phyloP scores from a whole-genome alignment of 495 filamentous ascomycete genomes.

The Niebla homalea region DNA sequence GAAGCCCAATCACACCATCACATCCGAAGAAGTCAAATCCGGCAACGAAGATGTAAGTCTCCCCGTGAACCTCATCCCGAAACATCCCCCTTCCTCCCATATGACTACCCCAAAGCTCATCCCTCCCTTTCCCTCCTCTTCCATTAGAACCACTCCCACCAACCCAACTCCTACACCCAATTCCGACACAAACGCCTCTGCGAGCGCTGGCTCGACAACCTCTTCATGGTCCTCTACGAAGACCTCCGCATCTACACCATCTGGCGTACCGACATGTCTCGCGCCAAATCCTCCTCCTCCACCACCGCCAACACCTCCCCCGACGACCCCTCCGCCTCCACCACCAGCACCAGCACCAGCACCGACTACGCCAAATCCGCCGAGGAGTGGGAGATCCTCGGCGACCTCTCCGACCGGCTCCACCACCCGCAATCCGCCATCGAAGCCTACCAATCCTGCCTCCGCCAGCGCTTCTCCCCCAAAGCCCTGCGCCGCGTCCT shows the following conservation, averaged over 20 bases:
- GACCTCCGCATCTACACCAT: slow-evolving; percentile 97
- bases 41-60: slow-evolving; percentile 62
- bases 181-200: slow-evolving; percentile 95
- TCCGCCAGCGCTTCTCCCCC: slow-evolving; percentile 72
- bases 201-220: slow-evolving; percentile 93
- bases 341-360: slow-evolving; percentile 76
- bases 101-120: too few relatives aligned
- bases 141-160: slow-evolving; percentile 16
- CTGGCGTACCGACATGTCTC: slow-evolving; percentile 94
- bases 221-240: slow-evolving; percentile 99
- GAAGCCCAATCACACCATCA: slow-evolving; percentile 69
- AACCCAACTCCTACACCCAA: slow-evolving; percentile 42
- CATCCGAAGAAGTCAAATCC: slow-evolving; percentile 67
- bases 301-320: slow-evolving; percentile 89
- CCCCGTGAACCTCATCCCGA: not conserved
- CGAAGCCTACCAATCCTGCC: slow-evolving; percentile 79
- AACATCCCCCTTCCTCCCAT: too few relatives aligned
- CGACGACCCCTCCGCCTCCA: slow-evolving; percentile 77
- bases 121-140: not conserved
- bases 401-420: slow-evolving; percentile 79
- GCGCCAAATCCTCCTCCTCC: slow-evolving; percentile 63
- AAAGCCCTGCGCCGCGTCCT: slow-evolving; percentile 80
- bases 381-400: slow-evolving; percentile 96
- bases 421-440: slow-evolving; percentile 81
- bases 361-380: slow-evolving; percentile 90